Percentiles rank a stretch among this genome's conserved stretches.
Evolutionary conservation across 768 basidiomycete genomes (phyloP).

Genomic region (Amanita pallidorosea): DNA sequence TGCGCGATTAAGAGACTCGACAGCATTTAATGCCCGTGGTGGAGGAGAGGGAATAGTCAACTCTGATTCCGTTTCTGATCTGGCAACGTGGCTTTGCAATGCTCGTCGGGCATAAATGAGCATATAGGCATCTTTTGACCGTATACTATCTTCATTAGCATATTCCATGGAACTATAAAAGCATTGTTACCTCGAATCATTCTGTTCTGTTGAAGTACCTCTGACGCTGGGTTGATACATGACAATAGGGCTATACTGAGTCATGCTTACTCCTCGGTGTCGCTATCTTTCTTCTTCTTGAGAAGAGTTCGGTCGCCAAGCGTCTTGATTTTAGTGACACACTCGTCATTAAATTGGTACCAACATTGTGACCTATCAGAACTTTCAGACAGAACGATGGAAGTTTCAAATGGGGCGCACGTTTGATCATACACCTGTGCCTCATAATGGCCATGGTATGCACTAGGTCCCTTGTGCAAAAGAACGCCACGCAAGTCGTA

Average conservation of each 20-base stretch:
- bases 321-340: conserved; percentile 51
- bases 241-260: neutral
- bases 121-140: conserved; percentile 92
- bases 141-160: conserved; percentile 26
- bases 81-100: neutral
- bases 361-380: conserved; percentile 36
- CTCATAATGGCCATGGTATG: conserved; percentile 86
- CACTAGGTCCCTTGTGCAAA: conserved; percentile 85
- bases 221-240: neutral
- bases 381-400: neutral
- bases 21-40: conserved; percentile 37
- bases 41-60: conserved; percentile 35
- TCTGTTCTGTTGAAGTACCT: neutral
- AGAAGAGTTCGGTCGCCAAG: conserved; percentile 33
- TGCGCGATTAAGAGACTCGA: conserved; percentile 41
- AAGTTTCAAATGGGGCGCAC: neutral
- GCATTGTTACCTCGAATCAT: conserved; percentile 1
- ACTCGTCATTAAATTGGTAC: conserved; percentile 92
- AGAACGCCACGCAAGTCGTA: conserved; percentile 84
- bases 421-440: conserved; percentile 65
- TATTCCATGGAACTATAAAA: conserved; percentile 2
- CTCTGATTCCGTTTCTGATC: neutral
- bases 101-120: conserved; percentile 66
- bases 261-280: conserved; percentile 2
- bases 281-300: conserved; percentile 3